Evolutionary conservation across 371 early-diverging fungal species (phyloP), one percentile per base, ranked within the genome.

Genomic region (Rhizopus delemar): DNA sequence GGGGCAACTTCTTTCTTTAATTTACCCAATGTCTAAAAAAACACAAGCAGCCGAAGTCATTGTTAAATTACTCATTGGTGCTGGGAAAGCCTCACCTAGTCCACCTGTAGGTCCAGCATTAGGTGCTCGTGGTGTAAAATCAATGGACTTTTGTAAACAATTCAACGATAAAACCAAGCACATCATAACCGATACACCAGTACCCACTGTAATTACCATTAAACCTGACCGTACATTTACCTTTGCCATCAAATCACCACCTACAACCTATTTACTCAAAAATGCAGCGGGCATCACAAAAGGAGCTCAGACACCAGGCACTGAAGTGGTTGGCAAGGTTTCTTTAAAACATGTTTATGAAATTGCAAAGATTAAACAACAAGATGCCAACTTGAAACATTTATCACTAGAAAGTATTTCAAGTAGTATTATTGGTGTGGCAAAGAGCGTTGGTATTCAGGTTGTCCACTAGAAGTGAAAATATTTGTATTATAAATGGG

Each of bases 141-240:
- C 95, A n/a, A 96, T 97, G 84, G 99, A 98, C 71, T 98, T 98
- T 73, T 95, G 95, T 82, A 96, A 96, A 75, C 91, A 90, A 71
- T 98, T 98, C 83, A 98, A 97, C 81, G 97, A 95, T 74, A 89
- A 89, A 49, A 96, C 99, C 57, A 95, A 93, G 71, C 83, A 90
- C 63, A 83, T 87, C 69, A 78, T 84, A n/a, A 74, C 84, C 39
- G 91, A 88, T 39, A 92, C 93, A 35, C 98, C 97, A 35, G 80
- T 95, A 45, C 93, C 94, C 2, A 89, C 90, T 16, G 77, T 86
- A 34, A 92, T 98, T 66, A 84, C 83, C 46, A 88, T 97, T 67
- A 90, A 93, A 56, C 90, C 96, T 53, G 96, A 96, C 74, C 86
- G 92, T 55, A 90, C 94, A 3, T 97, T 94, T 73, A 90, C 90